Base-by-base conservation (phyloP, 805 yeast genomes). In the Kodamaea lidongshanica region DNA sequence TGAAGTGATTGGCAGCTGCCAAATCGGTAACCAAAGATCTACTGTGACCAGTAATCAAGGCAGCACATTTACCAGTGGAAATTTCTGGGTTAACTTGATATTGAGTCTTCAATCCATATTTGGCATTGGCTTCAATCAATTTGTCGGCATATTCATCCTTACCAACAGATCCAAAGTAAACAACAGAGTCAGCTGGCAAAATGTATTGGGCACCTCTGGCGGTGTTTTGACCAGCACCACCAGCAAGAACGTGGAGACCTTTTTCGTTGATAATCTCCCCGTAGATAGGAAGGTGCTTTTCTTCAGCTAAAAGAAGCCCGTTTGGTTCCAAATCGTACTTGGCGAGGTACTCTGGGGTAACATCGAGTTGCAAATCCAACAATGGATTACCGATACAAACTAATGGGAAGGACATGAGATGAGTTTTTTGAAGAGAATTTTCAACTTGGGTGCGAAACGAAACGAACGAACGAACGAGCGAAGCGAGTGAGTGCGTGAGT, bases 171-270 rank as follows among this genome's bases (percentile, higher is more conserved):
- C 99, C 99, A 54, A 89, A 85, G 70, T 92, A 92, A 32, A 80
- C 81, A 34, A 92, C 97, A 18, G 89, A 77, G 46, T 76, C 60
- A 27, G 66, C 59, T 37, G 96, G 96, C 30, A 92, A 72, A 34
- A 86, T 61, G 65, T 85, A 89, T 55, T 89, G 96, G 29, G 97
- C 97, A 54, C 95, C 99, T 65, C 99, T 79, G 35, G 97, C 96
- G 42, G 97, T 77, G 70, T 92, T 92, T 68, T 92, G 99, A 38
- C 96, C 98, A 50, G 99, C 99, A 58, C 99, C 99, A 47, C 99
- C 99, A 39, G 99, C 98, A 45, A 89, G 75, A 39, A 77, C 61
- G 48, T 76, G 73, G 40, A 85, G 77, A 37, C 70, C 73, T 20
- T 70, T 65, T 54, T 64, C 65, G 20, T 67, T 58, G 33, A 86